Evolutionary conservation across 495 filamentous ascomycete genomes (phyloP).

Genomic region (Podospora bellae-mahoneyi): DNA sequence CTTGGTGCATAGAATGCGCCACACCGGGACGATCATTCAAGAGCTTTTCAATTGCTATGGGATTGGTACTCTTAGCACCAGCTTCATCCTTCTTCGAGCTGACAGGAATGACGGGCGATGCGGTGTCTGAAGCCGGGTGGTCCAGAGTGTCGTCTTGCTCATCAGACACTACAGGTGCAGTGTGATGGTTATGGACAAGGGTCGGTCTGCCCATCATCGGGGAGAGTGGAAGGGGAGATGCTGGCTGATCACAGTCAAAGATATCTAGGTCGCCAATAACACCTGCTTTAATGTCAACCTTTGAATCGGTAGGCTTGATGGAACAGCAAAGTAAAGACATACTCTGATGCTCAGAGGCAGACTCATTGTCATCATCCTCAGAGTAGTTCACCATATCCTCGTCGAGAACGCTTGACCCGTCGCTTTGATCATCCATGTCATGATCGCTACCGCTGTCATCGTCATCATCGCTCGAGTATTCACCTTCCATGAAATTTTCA

Average conservation of each 20-base stretch:
- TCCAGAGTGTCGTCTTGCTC: not conserved
- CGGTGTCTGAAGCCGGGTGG: not conserved
- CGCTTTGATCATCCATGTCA: conserved; percentile 8
- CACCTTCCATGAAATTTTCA: conserved; percentile 14
- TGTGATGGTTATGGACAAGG: not conserved
- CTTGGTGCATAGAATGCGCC: not conserved
- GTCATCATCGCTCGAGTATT: not conserved
- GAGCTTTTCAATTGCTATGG: conserved; percentile 22
- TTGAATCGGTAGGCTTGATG: not conserved
- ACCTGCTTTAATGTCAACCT: not conserved
- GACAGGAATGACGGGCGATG: not conserved
- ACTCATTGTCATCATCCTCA: not conserved
- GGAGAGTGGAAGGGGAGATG: not conserved
- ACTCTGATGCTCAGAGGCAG: not conserved
- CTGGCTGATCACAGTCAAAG: not conserved
- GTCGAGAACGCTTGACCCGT: not conserved
- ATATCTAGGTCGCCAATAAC: not conserved
- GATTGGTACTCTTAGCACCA: not conserved
- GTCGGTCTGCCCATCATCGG: not conserved
- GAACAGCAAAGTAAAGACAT: not conserved
- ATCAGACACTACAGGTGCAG: not conserved
- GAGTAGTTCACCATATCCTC: not conserved
- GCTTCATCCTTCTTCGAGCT: not conserved
- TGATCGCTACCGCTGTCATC: conserved; percentile 34
- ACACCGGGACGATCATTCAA: not conserved